Percentiles rank a stretch among this genome's conserved stretches.
Evolutionary conservation across 1,139 yeast genomes (phyloP).

Genomic region (Diutina rugosa): DNA sequence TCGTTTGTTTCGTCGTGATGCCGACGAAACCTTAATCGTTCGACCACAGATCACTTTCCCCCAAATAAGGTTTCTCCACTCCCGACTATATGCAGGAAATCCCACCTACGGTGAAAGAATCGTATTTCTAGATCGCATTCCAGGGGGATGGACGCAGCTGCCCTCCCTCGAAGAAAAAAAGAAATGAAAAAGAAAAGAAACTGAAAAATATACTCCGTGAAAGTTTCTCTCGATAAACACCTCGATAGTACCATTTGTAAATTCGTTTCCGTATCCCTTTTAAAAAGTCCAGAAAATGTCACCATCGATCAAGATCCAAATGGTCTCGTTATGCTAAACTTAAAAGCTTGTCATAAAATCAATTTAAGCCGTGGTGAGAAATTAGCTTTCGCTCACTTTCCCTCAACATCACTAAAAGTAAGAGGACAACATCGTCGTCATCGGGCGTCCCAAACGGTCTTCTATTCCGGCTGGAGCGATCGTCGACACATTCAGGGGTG

Average conservation of each 20-base stretch:
- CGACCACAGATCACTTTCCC: not conserved
- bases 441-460: not conserved
- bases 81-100: not conserved
- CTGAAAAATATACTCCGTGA: no score
- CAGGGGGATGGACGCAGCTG: not conserved
- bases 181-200: not conserved
- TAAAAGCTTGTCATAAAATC: not conserved
- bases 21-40: not conserved
- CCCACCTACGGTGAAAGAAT: not conserved
- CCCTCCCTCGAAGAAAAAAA: not conserved
- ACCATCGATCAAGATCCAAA: not conserved
- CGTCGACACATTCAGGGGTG: not conserved
- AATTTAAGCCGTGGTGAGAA: no score
- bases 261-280: not conserved
- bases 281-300: not conserved
- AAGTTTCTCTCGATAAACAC: no score
- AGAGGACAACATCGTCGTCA: not conserved
- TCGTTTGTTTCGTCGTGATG: not conserved
- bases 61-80: not conserved
- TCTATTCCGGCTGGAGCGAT: not conserved
- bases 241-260: not conserved
- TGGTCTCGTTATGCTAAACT: not conserved
- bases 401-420: no score
- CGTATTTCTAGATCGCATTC: not conserved
- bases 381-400: no score